A percentile compares a stretch with the other conserved stretches of the same genome.
Conservation (phyloP, 2,329 filamentous ascomycete genomes). For the Paramyrothecium sp. region DNA sequence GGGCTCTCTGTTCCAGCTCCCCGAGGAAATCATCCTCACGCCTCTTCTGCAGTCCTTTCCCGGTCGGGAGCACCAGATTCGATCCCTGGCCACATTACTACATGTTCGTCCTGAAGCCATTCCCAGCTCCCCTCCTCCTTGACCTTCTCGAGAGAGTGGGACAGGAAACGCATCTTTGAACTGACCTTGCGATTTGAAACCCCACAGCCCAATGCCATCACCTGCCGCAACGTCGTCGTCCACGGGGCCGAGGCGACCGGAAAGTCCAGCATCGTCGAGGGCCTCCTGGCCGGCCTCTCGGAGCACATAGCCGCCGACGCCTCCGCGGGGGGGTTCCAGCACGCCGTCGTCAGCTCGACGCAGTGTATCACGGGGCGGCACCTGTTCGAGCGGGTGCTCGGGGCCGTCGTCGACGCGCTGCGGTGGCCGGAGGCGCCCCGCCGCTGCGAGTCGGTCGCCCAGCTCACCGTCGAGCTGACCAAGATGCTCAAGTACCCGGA, state of each 20-base stretch:
- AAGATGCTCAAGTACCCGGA: constrained; percentile 53
- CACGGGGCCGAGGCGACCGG: constrained; percentile 86
- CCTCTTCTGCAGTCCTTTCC: constrained; percentile 49
- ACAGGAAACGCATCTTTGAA: no score
- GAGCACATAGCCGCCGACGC: constrained; percentile 11
- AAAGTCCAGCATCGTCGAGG: constrained; percentile 70
- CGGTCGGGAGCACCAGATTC: constrained; percentile 58
- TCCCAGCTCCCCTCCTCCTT: background rate
- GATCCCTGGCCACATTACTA: constrained; percentile 55
- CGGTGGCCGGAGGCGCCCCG: constrained; percentile 47
- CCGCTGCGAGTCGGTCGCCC: constrained; percentile 78
- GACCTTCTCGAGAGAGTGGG: no score
- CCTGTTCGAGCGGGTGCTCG: constrained; percentile 69
- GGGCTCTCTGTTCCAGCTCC: constrained; percentile 46
- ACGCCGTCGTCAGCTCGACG: constrained; percentile 64
- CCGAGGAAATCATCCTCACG: constrained; percentile 48
- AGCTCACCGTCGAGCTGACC: constrained; percentile 70
- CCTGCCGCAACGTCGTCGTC: constrained; percentile 71
- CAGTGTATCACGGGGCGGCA: constrained; percentile 80
- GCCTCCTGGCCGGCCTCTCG: constrained; percentile 32
- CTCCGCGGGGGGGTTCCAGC: constrained; percentile 38
- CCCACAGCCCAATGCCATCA: constrained; percentile 60
- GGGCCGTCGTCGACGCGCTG: constrained; percentile 55
- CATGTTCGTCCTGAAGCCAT: constrained; percentile 34
- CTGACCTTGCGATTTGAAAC: constrained; percentile 1